Conservation (phyloP, 1,139 yeast species). For the Protomyces pachydermus region DNA sequence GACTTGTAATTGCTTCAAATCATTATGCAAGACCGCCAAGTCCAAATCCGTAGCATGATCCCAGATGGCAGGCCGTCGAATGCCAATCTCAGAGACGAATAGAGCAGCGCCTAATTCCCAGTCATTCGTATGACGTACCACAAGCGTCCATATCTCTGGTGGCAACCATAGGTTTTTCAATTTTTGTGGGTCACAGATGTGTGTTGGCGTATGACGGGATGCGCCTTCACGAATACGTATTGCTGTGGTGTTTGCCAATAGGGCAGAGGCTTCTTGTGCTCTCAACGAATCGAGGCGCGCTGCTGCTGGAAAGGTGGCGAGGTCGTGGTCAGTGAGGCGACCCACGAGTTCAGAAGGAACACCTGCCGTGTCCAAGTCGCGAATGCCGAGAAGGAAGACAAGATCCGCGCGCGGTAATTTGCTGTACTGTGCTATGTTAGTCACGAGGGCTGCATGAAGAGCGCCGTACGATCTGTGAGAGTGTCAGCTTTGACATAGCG, state of each 20-base stretch:
- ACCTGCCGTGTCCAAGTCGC: slow-evolving; percentile 12
- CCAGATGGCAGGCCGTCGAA: slow-evolving; percentile 19
- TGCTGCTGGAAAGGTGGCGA: slow-evolving; percentile 15
- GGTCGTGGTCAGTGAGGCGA: slow-evolving; percentile 13
- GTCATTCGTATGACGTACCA: slow-evolving; percentile 15
- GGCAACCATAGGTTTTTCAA: background rate
- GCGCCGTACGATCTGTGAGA: slow-evolving; percentile 19
- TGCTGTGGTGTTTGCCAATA: background rate
- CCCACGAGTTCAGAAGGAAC: slow-evolving; percentile 15
- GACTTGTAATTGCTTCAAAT: background rate
- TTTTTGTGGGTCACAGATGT: background rate
- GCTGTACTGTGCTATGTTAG: slow-evolving; percentile 2
- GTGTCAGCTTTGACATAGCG: slow-evolving; percentile 21
- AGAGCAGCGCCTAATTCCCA: slow-evolving; percentile 23
- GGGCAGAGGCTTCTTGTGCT: slow-evolving; percentile 1
- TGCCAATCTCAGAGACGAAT: slow-evolving; percentile 18
- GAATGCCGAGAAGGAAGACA: slow-evolving; percentile 11
- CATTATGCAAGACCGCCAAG: slow-evolving; percentile 20
- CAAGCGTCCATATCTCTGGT: slow-evolving; percentile 14
- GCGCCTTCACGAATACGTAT: background rate
- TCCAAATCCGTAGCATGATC: slow-evolving; percentile 10
- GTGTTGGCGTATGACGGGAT: background rate
- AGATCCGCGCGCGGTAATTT: slow-evolving; percentile 21
- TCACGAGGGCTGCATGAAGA: background rate
- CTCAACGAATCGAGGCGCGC: slow-evolving; percentile 6